A percentile compares a stretch with the other conserved stretches of the same genome.
Conservation (phyloP, 805 yeast genomes). For the Kuraishia molischiana region DNA sequence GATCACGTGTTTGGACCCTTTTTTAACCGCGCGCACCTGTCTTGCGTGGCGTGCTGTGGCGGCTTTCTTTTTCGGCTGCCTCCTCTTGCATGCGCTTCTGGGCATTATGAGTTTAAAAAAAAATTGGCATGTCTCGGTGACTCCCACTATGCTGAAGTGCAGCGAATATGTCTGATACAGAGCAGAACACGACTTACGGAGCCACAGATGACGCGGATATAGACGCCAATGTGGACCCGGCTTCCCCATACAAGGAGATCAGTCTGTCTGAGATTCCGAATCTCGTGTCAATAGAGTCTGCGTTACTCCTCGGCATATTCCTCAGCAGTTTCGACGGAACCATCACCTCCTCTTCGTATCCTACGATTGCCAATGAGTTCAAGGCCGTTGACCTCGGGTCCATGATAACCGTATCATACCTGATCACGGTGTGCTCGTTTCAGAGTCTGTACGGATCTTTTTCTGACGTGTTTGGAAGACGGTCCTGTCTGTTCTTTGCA, state of each 20-base stretch:
- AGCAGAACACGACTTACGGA: too few species aligned
- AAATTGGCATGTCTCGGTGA: too few species aligned
- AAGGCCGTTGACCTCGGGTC: conserved; percentile 24
- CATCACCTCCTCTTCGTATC: conserved; percentile 37
- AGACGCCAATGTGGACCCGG: too few species aligned
- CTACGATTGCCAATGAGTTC: conserved; percentile 33
- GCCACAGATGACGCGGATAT: too few species aligned
- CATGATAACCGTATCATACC: conserved; percentile 32
- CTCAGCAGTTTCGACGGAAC: conserved; percentile 38
- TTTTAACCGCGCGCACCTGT: too few species aligned
- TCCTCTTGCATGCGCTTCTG: too few species aligned
- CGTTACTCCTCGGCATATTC: conserved; percentile 27
- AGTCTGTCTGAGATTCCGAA: conserved; percentile 11
- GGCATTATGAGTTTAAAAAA: too few species aligned
- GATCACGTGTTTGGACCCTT: too few species aligned
- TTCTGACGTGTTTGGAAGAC: conserved; percentile 45
- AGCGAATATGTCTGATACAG: too few species aligned
- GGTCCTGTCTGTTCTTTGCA: conserved; percentile 22
- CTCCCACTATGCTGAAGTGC: too few species aligned
- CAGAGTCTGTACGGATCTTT: conserved; percentile 47
- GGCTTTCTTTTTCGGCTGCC: too few species aligned
- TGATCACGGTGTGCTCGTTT: conserved; percentile 32
- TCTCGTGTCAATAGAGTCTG: conserved; percentile 22
- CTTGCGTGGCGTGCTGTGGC: too few species aligned
- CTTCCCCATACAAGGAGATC: neutral